Evolutionary conservation across 2,329 filamentous ascomycete species (phyloP), one percentile per base, ranked within the genome.

Genomic region (Pezicula carpinea): DNA sequence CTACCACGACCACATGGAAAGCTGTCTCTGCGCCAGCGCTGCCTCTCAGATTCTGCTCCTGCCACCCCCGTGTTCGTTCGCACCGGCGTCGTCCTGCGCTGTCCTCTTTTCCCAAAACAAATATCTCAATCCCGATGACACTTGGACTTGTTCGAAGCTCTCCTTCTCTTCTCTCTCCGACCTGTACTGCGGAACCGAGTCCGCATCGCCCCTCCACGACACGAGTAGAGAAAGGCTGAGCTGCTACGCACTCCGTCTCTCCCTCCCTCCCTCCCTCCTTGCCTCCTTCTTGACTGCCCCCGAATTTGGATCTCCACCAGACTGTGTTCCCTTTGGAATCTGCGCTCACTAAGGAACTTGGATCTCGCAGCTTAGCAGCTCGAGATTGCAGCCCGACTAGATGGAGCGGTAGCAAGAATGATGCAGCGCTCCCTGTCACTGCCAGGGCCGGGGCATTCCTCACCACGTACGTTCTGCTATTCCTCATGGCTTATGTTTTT

Each of bases 371-470:
- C 56, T 53, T 49, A 19, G 29, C 49, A 50, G 58, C 58, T 59
- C 55, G 58, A 56, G 54, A 55, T 53, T 43, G 52, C 52, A 55
- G 39, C 45, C 48, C 51, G 48, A 43, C 50, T 57, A 61, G 51
- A 64, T 64, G 57, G 58, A 62, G 59, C 47, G 49, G 63, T 64
- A 62, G 64, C 62, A 54, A 51, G 55, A 54, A 64, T 29, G 26
- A 29, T 64, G 61, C 61, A 64, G 56, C 59, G 62, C 53, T 64
- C 62, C 49, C 58, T 62, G 49, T 65, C 62, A 53, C 61, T 63
- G 18, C 62, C 62, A 14, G 62, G 62, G 52, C 61, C 63, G 34
- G 56, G 56, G 11, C 61, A 65, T 52, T 55, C 57, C 46, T 64
- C 62, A 52, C 61, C 63, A 56, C 60, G 62, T 65, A 63, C 42